Evolutionary conservation across 176 grass and related monocot species (phyloP).

Genomic region (Thalia dealbata): DNA sequence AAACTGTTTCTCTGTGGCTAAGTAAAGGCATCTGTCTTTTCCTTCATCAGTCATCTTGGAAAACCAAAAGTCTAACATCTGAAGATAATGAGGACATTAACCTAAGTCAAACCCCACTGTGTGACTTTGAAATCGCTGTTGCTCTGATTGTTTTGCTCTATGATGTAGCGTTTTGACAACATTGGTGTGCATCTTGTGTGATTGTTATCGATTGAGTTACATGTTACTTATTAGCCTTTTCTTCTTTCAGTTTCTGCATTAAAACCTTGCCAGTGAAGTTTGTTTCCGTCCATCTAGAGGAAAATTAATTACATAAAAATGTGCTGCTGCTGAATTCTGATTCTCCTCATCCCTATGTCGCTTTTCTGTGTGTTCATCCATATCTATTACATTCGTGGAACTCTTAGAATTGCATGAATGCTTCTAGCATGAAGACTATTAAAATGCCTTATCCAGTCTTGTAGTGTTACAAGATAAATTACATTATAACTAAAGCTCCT

Average conservation of each 20-base stretch:
- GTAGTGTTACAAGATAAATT: background rate
- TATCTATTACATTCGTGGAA: background rate
- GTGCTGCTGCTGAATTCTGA: background rate
- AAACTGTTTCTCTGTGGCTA: background rate
- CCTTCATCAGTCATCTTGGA: too few species aligned
- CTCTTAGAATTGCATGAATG: too few species aligned
- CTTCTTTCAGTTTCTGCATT: background rate
- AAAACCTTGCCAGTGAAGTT: background rate
- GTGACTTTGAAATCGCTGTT: background rate
- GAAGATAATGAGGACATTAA: too few species aligned
- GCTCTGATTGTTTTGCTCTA: background rate
- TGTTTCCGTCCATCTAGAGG: background rate
- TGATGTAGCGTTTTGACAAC: background rate
- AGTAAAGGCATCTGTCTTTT: background rate
- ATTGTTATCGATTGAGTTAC: background rate
- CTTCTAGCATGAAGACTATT: background rate
- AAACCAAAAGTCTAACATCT: too few species aligned
- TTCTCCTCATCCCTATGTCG: background rate
- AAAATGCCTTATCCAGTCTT: background rate
- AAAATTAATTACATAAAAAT: background rate
- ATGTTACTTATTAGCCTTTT: background rate
- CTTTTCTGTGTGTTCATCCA: background rate
- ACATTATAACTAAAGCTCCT: conserved; percentile 8
- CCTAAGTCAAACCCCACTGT: too few species aligned
- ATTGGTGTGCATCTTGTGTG: background rate